These are phyloP conservation scores for Allium sativum DNA, from an alignment of 106 monocot species.

Conservation along the genomic window DNA sequence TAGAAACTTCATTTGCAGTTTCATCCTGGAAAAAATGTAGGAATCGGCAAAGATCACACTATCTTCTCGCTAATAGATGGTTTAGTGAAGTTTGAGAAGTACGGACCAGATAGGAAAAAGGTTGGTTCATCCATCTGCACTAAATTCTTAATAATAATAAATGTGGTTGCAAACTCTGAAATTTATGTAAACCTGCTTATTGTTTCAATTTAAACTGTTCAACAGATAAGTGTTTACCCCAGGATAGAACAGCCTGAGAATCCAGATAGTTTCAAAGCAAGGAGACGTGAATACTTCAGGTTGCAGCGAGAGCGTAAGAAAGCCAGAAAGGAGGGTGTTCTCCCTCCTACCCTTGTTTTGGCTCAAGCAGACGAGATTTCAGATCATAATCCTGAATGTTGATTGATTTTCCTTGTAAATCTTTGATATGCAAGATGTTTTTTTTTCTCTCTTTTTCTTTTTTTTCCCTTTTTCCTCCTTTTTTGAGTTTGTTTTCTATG, in stretches of 20 bases:
- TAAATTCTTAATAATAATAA: background rate
- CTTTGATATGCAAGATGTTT: constrained; percentile 5
- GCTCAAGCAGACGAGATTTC: constrained; percentile 43
- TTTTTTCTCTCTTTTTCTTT: too few relatives aligned
- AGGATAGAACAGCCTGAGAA: constrained; percentile 59
- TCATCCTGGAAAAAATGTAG: constrained; percentile 94
- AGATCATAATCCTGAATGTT: constrained; percentile 35
- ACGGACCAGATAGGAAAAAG: constrained; percentile 88
- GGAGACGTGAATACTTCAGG: constrained; percentile 82
- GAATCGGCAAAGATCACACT: constrained; percentile 87
- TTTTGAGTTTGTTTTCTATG: too few relatives aligned
- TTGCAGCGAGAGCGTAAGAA: constrained; percentile 63
- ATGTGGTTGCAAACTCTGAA: background rate
- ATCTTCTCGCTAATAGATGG: constrained; percentile 92
- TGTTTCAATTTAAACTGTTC: background rate
- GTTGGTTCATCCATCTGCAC: constrained; percentile 10
- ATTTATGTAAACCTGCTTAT: background rate
- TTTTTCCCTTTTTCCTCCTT: too few relatives aligned
- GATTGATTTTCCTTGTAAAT: constrained; percentile 8
- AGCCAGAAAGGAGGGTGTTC: constrained; percentile 45
- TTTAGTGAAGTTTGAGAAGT: constrained; percentile 94
- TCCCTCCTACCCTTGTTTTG: constrained; percentile 51
- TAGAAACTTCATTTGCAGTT: constrained; percentile 27
- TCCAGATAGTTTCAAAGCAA: constrained; percentile 74
- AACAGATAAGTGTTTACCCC: constrained; percentile 90